Evolutionary conservation across 2,329 filamentous ascomycete genomes (phyloP), one percentile per base, ranked within the genome.

Genomic region (Blastomyces silverae): DNA sequence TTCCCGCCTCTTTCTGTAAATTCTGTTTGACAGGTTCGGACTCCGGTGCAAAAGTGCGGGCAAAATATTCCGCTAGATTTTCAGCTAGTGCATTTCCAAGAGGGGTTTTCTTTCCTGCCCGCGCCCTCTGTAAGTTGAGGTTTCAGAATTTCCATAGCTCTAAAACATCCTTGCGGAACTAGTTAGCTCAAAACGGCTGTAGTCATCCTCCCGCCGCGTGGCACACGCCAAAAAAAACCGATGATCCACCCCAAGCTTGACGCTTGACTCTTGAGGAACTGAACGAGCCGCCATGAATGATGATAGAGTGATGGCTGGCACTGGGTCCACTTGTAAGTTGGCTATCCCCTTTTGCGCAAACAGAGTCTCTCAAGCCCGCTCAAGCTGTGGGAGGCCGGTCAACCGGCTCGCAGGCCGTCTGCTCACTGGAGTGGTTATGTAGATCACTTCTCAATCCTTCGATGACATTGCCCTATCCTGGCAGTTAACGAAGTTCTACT

Each of bases 81-180:
- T 50, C 20, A 20, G n/a, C 11, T 50, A 22, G n/a, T 25, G 48
- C 3, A 22, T 25, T 25, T 50, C 20, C n/a, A 11, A 11, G 15
- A 46, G 44, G 44, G 17, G 31, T 50, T 13, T 25, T 50, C n/a
- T 50, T 22, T 13, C n/a, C 48, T 8, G 6, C 20, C 44, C 7
- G 11, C 25, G 25, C 31, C 52, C 13, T 55, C 13, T 17, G 1
- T 20, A 0, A n/a, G 52, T 15, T 34, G 25, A 53, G 28, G 17
- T 55, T 55, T 55, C 52, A 55, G 50, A 53, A 53, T 55, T 31
- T 34, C 28, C 28, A 8, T n/a, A 31, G 17, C 52, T 55, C 25
- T 55, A 34, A 31, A 55, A 55, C 8, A 34, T 34, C 28, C 3
- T n/a, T 55, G 15, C 17, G 17, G 44, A 55, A 5, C 15, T 25